These are phyloP conservation scores for Coprinopsis strossmayeri DNA, from an alignment of 768 basidiomycete species.

Conservation along the genomic window DNA sequence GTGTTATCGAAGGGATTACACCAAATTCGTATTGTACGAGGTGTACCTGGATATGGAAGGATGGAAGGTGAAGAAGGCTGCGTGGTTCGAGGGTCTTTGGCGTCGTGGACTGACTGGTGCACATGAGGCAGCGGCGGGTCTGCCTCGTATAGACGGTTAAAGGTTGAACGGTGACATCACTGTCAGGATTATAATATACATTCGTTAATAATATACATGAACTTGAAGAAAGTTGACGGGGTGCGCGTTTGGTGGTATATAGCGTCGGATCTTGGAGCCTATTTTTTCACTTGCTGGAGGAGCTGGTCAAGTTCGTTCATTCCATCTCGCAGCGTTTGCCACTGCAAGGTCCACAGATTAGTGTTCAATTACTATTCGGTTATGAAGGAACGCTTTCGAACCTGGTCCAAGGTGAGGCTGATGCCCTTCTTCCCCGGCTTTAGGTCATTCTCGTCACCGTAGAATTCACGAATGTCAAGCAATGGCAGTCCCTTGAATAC, in stretches of 20 bases:
- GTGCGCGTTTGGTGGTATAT: too few relatives aligned
- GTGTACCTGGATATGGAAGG: constrained; percentile 58
- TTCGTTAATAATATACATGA: constrained; percentile 2
- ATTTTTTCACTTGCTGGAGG: constrained; percentile 32
- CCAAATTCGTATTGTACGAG: constrained; percentile 48
- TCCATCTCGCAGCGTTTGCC: constrained; percentile 47
- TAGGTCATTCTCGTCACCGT: constrained; percentile 41
- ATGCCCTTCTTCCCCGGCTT: constrained; percentile 85
- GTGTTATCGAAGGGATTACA: constrained; percentile 52
- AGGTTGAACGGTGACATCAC: neutral
- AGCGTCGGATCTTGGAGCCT: too few relatives aligned
- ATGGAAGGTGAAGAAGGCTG: constrained; percentile 41
- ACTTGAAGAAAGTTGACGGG: too few relatives aligned
- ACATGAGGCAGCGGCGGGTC: constrained; percentile 64
- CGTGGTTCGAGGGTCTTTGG: constrained; percentile 63
- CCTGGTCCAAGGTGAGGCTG: constrained; percentile 59
- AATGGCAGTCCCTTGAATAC: constrained; percentile 44
- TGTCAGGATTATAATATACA: neutral
- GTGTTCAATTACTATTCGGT: too few relatives aligned
- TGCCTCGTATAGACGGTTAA: constrained; percentile 21
- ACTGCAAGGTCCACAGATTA: too few relatives aligned
- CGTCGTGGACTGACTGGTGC: constrained; percentile 59
- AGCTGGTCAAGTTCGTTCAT: constrained; percentile 44
- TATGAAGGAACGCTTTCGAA: constrained; percentile 18
- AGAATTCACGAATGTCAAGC: constrained; percentile 76